A percentile compares a stretch with the other conserved stretches of the same genome.
phyloP scores from a whole-genome alignment of 2,329 filamentous ascomycete species.

The Lecanicillium sp. region DNA sequence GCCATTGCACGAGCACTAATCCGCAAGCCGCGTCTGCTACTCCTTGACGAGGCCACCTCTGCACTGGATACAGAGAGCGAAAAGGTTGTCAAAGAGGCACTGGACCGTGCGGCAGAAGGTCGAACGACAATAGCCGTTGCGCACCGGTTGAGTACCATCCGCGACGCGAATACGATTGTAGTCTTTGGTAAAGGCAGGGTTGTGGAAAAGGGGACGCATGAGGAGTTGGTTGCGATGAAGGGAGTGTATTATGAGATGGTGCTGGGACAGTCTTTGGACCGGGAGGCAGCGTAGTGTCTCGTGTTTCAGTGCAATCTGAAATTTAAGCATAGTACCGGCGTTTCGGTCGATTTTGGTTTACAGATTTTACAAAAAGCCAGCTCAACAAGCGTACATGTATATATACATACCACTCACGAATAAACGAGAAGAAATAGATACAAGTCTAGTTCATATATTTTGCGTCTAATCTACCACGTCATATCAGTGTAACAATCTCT shows the following conservation, averaged over 20 bases:
- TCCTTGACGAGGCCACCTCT: conserved; percentile 65
- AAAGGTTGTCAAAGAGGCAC: conserved; percentile 53
- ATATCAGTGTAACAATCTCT: too few species aligned
- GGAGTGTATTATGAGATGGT: conserved; percentile 48
- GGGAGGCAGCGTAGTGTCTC: conserved; percentile 15
- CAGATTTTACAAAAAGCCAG: too few species aligned
- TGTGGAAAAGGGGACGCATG: conserved; percentile 53
- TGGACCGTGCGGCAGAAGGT: conserved; percentile 37
- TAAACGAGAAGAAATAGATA: too few species aligned
- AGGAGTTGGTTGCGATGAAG: conserved; percentile 41
- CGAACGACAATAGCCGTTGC: conserved; percentile 56
- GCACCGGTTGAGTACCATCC: conserved; percentile 46
- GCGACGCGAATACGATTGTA: conserved; percentile 54
- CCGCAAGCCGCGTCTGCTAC: conserved; percentile 54
- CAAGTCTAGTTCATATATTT: too few species aligned
- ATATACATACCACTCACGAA: too few species aligned
- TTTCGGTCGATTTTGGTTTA: too few species aligned
- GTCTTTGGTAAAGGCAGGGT: conserved; percentile 42
- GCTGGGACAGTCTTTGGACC: conserved; percentile 31
- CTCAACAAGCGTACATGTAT: too few species aligned
- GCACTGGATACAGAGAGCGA: conserved; percentile 59
- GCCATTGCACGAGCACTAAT: conserved; percentile 67
- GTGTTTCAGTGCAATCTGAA: too few species aligned
- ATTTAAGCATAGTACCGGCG: too few species aligned
- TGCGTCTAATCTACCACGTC: too few species aligned